These are phyloP conservation scores for Boletus edulis DNA, from an alignment of 768 basidiomycete genomes.

Conservation along the genomic window DNA sequence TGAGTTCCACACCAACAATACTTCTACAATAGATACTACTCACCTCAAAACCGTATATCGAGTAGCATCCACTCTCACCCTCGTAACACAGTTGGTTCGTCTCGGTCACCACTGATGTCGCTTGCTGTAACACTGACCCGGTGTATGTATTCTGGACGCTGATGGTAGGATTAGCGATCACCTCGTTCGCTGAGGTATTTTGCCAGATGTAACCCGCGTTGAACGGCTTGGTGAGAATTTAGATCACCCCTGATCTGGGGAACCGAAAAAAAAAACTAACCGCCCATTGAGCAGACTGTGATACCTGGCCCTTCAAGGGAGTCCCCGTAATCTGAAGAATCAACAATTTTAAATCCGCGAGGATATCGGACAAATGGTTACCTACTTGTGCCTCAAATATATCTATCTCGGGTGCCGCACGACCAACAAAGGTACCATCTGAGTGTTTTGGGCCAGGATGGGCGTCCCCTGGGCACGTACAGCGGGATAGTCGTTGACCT, in stretches of 20 bases:
- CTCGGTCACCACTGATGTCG: slow-evolving; percentile 67
- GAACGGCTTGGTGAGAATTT: slow-evolving; percentile 54
- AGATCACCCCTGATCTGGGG: not conserved
- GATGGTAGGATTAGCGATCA: slow-evolving; percentile 53
- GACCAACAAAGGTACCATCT: slow-evolving; percentile 76
- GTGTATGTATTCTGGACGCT: slow-evolving; percentile 60
- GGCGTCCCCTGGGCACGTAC: slow-evolving; percentile 78
- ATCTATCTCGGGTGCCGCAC: slow-evolving; percentile 89
- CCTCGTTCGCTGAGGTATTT: slow-evolving; percentile 57
- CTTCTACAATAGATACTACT: slow-evolving; percentile 9
- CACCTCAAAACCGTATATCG: slow-evolving; percentile 79
- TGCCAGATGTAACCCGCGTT: slow-evolving; percentile 69
- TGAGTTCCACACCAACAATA: not conserved
- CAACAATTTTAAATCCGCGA: slow-evolving; percentile 7
- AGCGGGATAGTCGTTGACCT: slow-evolving; percentile 80
- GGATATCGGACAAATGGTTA: slow-evolving; percentile 14
- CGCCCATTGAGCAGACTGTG: slow-evolving; percentile 83
- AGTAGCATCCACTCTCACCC: slow-evolving; percentile 55
- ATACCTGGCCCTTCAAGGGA: slow-evolving; percentile 58
- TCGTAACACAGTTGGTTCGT: slow-evolving; percentile 76
- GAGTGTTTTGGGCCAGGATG: slow-evolving; percentile 80
- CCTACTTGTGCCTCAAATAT: slow-evolving; percentile 75
- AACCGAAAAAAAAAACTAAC: slow-evolving; percentile 40
- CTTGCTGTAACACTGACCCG: slow-evolving; percentile 74
- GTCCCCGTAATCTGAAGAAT: slow-evolving; percentile 44